These are phyloP conservation scores for Hanseniaspora guilliermondii DNA, from an alignment of 805 yeast species.

Conservation along the genomic window DNA sequence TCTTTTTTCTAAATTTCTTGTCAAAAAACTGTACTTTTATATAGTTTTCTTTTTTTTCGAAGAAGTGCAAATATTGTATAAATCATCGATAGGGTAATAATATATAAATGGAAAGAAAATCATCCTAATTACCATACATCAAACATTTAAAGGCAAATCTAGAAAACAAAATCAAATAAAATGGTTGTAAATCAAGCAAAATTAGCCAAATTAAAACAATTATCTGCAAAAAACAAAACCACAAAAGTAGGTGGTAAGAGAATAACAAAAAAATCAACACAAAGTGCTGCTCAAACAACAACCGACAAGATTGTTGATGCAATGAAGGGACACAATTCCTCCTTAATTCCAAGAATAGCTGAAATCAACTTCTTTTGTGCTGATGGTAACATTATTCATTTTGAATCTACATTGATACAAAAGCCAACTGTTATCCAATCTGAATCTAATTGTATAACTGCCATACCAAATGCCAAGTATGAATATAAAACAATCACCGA, in stretches of 20 bases:
- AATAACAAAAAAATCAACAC: slow-evolving; percentile 43
- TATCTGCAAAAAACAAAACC: slow-evolving; percentile 51
- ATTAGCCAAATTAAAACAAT: slow-evolving; percentile 79
- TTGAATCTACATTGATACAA: slow-evolving; percentile 55
- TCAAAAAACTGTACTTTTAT: background rate
- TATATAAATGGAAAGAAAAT: too few species aligned
- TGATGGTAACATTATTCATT: slow-evolving; percentile 91
- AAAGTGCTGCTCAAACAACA: slow-evolving; percentile 50
- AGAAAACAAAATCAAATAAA: too few species aligned
- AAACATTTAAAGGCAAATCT: background rate
- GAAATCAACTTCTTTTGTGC: slow-evolving; percentile 97
- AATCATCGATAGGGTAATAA: too few species aligned
- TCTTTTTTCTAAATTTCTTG: background rate
- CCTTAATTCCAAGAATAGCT: slow-evolving; percentile 48
- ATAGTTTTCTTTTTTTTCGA: background rate
- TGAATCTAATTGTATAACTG: slow-evolving; percentile 66
- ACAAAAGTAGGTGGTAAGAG: slow-evolving; percentile 73
- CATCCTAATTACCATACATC: background rate
- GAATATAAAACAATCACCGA: slow-evolving; percentile 87
- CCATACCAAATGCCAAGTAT: slow-evolving; percentile 83
- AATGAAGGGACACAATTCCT: background rate
- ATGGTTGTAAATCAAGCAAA: slow-evolving; percentile 93
- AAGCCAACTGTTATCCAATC: slow-evolving; percentile 8
- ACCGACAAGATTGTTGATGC: slow-evolving; percentile 21
- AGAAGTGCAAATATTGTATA: too few species aligned